Base-by-base conservation (phyloP, 768 basidiomycete species). In the Russula dissimulans region DNA sequence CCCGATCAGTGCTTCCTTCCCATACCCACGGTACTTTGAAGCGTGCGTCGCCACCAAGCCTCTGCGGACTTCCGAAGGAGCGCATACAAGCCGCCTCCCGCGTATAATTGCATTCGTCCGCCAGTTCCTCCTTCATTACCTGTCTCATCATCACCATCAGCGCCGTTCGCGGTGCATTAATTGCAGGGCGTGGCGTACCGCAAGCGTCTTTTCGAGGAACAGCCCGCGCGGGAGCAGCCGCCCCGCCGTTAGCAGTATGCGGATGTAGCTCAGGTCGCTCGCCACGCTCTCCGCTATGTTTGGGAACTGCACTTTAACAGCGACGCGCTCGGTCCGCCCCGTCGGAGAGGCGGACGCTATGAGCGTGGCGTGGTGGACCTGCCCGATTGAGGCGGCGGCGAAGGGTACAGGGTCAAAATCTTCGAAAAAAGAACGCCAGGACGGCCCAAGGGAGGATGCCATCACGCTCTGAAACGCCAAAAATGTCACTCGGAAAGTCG, bases 371-470 rank as follows among this genome's bases (percentile, higher is more conserved):
- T 69, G 74, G 68, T 99, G 95, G 1, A 98, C 95, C 71, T 99
- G 95, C 0, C 97, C 97, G 38, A 99, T 98, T 2, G 95, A 97
- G 0, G 95, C 95, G 0, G 94, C 90, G 1, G 95, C 95, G 66
- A 97, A 92, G 0, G 95, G 95, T 2, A 92, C 78, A 4, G 89
- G 84, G 57, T 88, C 82, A 71, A 98, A 97, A 0, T 80, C 77
- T 1, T 74, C 66, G 70, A 99, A 98, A 36, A 80, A 75, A 34
- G 78, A 71, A 29, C 75, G 71, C 94, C 95, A 97, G 29, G 84
- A 77, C 0, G 80, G 69, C 3, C 94, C 94, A 6, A 97, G 78
- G 7, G 92, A 81, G n/a, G 76, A 67, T 1, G 67, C 69, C 73
- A 99, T 79, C 34, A 93, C 93, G 88, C 83, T 68, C 81, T 83